A percentile compares a stretch with the other conserved stretches of the same genome.
Evolutionary conservation across 2,329 filamentous ascomycete genomes (phyloP).

Genomic region (Exophiala dermatitidis): DNA sequence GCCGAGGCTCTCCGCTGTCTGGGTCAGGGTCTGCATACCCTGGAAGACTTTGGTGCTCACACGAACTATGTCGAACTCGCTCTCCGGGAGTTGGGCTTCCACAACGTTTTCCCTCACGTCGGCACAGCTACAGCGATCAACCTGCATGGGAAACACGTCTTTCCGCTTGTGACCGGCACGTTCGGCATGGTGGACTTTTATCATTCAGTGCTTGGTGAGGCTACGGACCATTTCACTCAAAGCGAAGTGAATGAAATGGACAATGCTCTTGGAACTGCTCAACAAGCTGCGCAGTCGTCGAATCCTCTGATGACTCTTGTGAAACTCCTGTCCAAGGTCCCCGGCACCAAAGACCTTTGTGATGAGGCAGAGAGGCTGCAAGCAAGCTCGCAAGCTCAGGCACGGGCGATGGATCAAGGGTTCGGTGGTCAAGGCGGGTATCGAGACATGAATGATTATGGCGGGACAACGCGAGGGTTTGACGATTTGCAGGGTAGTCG

Average conservation of each 20-base stretch:
- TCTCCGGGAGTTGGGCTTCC: constrained; percentile 63
- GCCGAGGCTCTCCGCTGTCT: constrained; percentile 71
- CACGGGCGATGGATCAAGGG: constrained; percentile 48
- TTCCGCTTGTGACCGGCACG: constrained; percentile 62
- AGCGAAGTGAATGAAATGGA: constrained; percentile 79
- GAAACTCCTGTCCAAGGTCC: constrained; percentile 66
- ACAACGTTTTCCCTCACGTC: constrained; percentile 65
- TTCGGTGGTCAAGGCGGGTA: constrained; percentile 29
- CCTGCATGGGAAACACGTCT: constrained; percentile 59
- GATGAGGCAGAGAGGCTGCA: constrained; percentile 59
- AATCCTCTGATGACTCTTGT: constrained; percentile 55
- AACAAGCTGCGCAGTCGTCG: constrained; percentile 42
- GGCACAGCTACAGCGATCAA: constrained; percentile 61
- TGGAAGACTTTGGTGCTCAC: constrained; percentile 74
- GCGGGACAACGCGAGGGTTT: constrained; percentile 16
- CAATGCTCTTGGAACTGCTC: constrained; percentile 62
- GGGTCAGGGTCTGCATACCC: constrained; percentile 67
- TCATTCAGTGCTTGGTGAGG: constrained; percentile 69
- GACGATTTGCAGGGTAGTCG: constrained; percentile 32
- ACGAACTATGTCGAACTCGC: constrained; percentile 78
- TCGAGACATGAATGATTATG: constrained; percentile 27
- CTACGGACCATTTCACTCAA: constrained; percentile 76
- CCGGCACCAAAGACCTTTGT: constrained; percentile 61
- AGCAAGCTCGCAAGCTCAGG: constrained; percentile 55
- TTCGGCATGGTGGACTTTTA: constrained; percentile 81